A percentile compares a stretch with the other conserved stretches of the same genome.
phyloP scores from a whole-genome alignment of 1,284 basidiomycete genomes.

The Papiliotrema nemorosa region DNA sequence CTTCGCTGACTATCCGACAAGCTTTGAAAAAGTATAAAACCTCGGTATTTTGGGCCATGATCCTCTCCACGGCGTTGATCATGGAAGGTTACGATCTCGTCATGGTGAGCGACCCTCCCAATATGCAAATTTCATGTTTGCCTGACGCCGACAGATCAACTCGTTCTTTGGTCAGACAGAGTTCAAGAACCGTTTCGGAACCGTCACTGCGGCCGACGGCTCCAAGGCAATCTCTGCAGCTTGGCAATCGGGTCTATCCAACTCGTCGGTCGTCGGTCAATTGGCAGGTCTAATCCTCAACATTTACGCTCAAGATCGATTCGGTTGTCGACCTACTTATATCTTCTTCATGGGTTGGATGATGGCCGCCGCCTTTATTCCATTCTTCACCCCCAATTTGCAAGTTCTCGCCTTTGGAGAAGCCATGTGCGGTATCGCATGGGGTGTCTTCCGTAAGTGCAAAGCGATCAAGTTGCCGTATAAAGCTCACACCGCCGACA shows the following conservation, averaged over 20 bases:
- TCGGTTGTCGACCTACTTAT: constrained; percentile 36
- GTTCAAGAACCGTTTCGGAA: constrained; percentile 28
- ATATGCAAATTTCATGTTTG: neutral
- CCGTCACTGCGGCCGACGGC: constrained; percentile 9
- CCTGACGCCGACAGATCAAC: constrained; percentile 13
- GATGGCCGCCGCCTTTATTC: constrained; percentile 25
- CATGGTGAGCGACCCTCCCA: constrained; percentile 12
- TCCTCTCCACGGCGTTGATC: constrained; percentile 22
- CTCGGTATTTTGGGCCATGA: constrained; percentile 25
- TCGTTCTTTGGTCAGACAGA: constrained; percentile 35
- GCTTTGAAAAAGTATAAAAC: constrained; percentile 23
- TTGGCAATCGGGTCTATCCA: constrained; percentile 50
- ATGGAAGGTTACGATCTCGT: constrained; percentile 43
- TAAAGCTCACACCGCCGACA: constrained; percentile 16
- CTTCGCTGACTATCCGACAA: constrained; percentile 13
- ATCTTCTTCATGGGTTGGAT: constrained; percentile 44
- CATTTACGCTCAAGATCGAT: constrained; percentile 45
- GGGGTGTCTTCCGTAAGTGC: constrained; percentile 44
- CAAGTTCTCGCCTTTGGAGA: constrained; percentile 20
- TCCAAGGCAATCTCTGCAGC: constrained; percentile 34
- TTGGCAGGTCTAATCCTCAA: constrained; percentile 47
- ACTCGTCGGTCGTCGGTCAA: constrained; percentile 39
- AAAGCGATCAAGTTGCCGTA: neutral
- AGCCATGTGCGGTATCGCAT: constrained; percentile 32
- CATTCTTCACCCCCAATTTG: constrained; percentile 47